Percentiles rank a stretch among this genome's conserved stretches.
Conservation (phyloP, 805 yeast genomes). For the Vanderwaltozyma tropicalis region DNA sequence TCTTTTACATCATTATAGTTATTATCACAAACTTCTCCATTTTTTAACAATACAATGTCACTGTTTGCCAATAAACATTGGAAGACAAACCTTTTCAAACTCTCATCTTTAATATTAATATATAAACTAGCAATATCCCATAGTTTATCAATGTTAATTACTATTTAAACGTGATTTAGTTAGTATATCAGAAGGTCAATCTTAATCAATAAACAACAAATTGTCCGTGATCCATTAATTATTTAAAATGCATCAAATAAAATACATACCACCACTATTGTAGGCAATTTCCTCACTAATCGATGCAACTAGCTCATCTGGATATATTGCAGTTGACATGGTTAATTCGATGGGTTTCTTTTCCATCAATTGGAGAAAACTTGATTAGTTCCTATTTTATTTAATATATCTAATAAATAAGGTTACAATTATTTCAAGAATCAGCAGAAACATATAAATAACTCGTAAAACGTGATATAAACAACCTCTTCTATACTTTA, state of each 20-base stretch:
- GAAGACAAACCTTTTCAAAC: slow-evolving; percentile 14
- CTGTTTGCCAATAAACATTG: slow-evolving; percentile 10
- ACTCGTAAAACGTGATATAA: no score
- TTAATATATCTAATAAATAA: no score
- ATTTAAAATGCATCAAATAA: slow-evolving; percentile 3
- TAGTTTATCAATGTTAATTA: slow-evolving; percentile 3
- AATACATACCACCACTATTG: slow-evolving; percentile 22
- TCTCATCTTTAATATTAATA: slow-evolving; percentile 4
- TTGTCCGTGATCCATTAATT: no score
- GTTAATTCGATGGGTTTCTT: not conserved
- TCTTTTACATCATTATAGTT: slow-evolving; percentile 2
- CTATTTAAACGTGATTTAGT: not conserved
- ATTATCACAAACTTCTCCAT: not conserved
- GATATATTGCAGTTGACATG: slow-evolving; percentile 10
- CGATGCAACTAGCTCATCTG: slow-evolving; percentile 24
- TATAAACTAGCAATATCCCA: slow-evolving; percentile 11
- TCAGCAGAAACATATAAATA: no score
- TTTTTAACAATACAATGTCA: slow-evolving; percentile 8
- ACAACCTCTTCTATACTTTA: no score
- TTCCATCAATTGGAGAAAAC: not conserved
- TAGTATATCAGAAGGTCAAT: slow-evolving; percentile 1
- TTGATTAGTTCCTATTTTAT: no score
- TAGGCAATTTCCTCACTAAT: slow-evolving; percentile 24
- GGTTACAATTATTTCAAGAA: no score
- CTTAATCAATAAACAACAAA: no score